Evolutionary conservation across 2,329 filamentous ascomycete genomes (phyloP).

Genomic region (Sarocladiaceae sp.): DNA sequence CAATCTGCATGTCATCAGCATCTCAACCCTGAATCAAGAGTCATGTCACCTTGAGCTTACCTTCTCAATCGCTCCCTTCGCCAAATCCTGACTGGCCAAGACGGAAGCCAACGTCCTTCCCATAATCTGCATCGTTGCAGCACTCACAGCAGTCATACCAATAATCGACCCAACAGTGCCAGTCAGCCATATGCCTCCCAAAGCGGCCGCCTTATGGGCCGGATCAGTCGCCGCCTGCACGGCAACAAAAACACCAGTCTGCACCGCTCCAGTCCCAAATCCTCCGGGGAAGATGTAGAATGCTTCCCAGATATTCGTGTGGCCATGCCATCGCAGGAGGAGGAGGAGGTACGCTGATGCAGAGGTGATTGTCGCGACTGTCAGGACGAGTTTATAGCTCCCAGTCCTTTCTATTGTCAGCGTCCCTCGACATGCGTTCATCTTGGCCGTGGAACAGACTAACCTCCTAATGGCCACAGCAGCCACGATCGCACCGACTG

Average conservation of each 20-base stretch:
- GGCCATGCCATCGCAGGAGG: conserved; percentile 53
- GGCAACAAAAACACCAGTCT: conserved; percentile 37
- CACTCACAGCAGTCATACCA: conserved; percentile 33
- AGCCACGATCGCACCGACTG: background rate
- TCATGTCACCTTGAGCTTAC: too few species aligned
- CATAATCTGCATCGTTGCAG: conserved; percentile 19
- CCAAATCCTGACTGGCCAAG: background rate
- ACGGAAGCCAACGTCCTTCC: background rate
- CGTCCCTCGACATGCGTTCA: too few species aligned
- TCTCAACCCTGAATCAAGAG: too few species aligned
- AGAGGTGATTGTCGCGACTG: conserved; percentile 43
- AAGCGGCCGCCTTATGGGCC: conserved; percentile 33
- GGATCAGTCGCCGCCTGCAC: conserved; percentile 35
- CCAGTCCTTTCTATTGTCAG: conserved; percentile 57
- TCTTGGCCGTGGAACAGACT: conserved; percentile 5
- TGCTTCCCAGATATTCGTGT: conserved; percentile 51
- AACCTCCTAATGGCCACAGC: conserved; percentile 43
- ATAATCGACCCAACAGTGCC: conserved; percentile 32
- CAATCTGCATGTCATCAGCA: background rate
- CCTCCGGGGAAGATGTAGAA: conserved; percentile 54
- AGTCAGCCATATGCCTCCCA: conserved; percentile 36
- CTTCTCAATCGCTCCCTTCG: background rate
- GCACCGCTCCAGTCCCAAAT: conserved; percentile 35
- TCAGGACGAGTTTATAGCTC: conserved; percentile 47
- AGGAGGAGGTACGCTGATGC: conserved; percentile 48